Evolutionary conservation across 2,329 filamentous ascomycete species (phyloP).

Genomic region (Colletotrichum siamense): DNA sequence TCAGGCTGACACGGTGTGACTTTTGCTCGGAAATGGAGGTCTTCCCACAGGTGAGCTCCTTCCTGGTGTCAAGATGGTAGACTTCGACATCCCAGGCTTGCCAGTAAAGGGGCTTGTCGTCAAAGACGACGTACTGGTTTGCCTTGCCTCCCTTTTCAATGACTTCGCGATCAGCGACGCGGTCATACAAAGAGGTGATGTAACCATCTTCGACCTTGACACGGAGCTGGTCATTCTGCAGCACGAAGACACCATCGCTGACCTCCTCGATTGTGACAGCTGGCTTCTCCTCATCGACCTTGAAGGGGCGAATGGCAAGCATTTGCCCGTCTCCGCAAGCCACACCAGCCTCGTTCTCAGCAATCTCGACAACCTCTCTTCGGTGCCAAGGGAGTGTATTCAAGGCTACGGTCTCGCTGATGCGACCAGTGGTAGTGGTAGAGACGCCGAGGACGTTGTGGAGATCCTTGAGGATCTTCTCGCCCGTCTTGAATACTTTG

Average conservation of each 20-base stretch:
- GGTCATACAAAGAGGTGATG: conserved; percentile 86
- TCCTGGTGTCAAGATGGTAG: conserved; percentile 86
- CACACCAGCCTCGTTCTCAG: conserved; percentile 56
- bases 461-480: conserved; percentile 74
- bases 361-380: conserved; percentile 73
- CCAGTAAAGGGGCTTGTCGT: conserved; percentile 97
- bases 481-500: conserved; percentile 78
- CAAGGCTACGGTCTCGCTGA: conserved; percentile 65
- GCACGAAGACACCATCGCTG: conserved; percentile 70
- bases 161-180: conserved; percentile 74
- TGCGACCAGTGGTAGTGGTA: conserved; percentile 41
- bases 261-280: conserved; percentile 59
- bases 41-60: conserved; percentile 72
- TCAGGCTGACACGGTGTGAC: conserved; percentile 78
- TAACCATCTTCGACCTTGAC: conserved; percentile 75
- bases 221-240: conserved; percentile 79
- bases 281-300: conserved; percentile 46
- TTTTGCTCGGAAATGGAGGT: conserved; percentile 76
- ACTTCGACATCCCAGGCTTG: conserved; percentile 99
- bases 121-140: conserved; percentile 92
- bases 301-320: conserved; percentile 56
- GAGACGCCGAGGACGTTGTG: conserved; percentile 70
- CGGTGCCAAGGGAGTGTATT: conserved; percentile 91
- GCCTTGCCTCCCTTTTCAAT: conserved; percentile 77
- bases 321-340: conserved; percentile 62